Evolutionary conservation across 2,329 filamentous ascomycete genomes (phyloP), one percentile per base, ranked within the genome.

Genomic region (Aureobasidium sp.): DNA sequence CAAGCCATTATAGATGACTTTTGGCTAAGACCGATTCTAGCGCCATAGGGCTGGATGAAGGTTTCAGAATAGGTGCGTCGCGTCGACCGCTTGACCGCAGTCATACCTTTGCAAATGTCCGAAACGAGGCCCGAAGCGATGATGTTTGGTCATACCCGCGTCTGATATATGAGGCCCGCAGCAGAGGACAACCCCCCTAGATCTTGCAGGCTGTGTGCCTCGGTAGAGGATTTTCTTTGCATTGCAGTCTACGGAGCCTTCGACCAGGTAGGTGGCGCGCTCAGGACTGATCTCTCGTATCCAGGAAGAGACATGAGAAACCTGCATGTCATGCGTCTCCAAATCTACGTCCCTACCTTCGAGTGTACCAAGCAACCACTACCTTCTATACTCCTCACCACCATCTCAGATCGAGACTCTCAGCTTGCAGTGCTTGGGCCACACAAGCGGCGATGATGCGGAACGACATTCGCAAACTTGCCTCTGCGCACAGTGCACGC

Each of bases 401-500:
- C 14, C 12, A 22, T 54, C 35, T 12, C 7, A 54, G 50, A 54
- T 40, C 35, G 50, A 54, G 50, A 19, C 27, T 44, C 35, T 19
- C 27, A 42, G 22, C 50, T 42, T 24, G 24, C 29, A 27, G 31
- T 47, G 54, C 54, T 47, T 58, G 40, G 54, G 7, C 54, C 54
- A 58, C 17, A 12, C 39, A 17, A 47, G 31, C 42, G 31, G 40
- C 54, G 54, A 58, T 58, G 54, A 58, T 58, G 39, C 39, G 39
- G 54, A 19, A 47, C 31, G 17, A 39, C 31, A 47, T 24, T 35
- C n/a, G 27, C 24, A 42, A 31, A 40, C 39, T 14, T 29, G 19
- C 53, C 50, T 33, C 22, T 56, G 52, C 33, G 52, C 52, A 56
- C 54, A 58, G 54, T 58, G 54, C 54, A 58, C 54, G 15, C n/a